Percentiles rank a stretch among this genome's conserved stretches.
Conservation (phyloP, 139 green algal species). For the Micractinium sp. region DNA sequence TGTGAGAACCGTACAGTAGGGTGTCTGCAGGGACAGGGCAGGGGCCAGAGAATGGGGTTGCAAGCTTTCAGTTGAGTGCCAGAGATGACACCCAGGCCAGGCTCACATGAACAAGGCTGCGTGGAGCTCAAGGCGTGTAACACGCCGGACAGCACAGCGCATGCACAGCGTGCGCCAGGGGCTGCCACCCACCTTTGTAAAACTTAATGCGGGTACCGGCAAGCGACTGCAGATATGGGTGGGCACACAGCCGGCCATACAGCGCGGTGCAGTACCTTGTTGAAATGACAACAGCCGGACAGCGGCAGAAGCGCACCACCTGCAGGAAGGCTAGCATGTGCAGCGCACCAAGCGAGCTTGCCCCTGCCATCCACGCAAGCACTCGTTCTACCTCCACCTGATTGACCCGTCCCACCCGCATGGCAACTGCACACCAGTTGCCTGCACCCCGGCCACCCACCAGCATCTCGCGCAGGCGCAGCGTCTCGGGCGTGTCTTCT, state of each 20-base stretch:
- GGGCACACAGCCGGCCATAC: too few relatives aligned
- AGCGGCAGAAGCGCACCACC: neutral
- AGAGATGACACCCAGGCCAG: too few relatives aligned
- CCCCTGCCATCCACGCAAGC: neutral
- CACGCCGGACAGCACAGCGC: neutral
- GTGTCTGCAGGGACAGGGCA: neutral
- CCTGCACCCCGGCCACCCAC: neutral
- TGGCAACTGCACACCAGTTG: neutral
- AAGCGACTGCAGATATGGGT: neutral
- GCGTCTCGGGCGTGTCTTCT: neutral
- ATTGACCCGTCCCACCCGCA: too few relatives aligned
- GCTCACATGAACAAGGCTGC: neutral
- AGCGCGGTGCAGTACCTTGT: too few relatives aligned
- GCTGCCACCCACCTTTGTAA: neutral
- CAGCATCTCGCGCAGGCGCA: neutral
- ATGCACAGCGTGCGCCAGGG: neutral
- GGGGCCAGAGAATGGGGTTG: neutral
- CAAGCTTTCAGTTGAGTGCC: neutral
- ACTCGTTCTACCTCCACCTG: neutral
- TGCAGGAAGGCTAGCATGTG: neutral
- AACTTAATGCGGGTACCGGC: neutral
- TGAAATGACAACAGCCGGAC: too few relatives aligned
- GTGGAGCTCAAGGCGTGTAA: too few relatives aligned
- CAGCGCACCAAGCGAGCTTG: neutral
- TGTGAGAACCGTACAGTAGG: conserved; percentile 5